Conservation (phyloP, 2,329 filamentous ascomycete genomes). For the Fusarium protoensiforme region DNA sequence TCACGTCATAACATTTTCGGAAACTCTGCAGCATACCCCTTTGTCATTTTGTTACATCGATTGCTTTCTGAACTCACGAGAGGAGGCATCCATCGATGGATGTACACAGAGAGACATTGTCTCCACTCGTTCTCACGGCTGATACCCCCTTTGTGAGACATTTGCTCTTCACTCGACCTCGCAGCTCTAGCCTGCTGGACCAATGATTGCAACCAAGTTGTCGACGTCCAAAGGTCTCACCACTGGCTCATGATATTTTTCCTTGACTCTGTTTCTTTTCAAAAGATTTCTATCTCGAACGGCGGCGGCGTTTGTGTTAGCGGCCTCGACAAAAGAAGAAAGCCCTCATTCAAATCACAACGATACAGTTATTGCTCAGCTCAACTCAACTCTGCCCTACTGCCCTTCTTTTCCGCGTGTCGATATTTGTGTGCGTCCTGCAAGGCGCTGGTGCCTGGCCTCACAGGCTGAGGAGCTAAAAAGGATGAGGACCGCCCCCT, state of each 20-base stretch:
- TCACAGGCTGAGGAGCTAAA: slow-evolving; percentile 4
- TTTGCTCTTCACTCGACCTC: slow-evolving; percentile 12
- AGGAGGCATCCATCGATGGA: slow-evolving; percentile 12
- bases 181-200: slow-evolving; percentile 21
- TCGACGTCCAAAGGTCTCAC: slow-evolving; percentile 18
- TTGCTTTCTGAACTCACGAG: slow-evolving; percentile 31
- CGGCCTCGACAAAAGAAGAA: slow-evolving; percentile 32
- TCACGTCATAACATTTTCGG: slow-evolving; percentile 39
- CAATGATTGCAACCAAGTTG: slow-evolving; percentile 11
- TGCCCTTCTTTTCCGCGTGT: slow-evolving; percentile 17
- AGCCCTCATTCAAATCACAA: slow-evolving; percentile 11
- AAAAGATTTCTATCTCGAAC: slow-evolving; percentile 24
- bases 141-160: slow-evolving; percentile 34
- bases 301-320: slow-evolving; percentile 35
- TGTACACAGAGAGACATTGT: slow-evolving; percentile 12
- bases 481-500: slow-evolving; percentile 1
- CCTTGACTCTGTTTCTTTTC: slow-evolving; percentile 21
- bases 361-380: slow-evolving; percentile 13
- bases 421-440: slow-evolving; percentile 3
- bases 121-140: slow-evolving; percentile 29
- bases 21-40: slow-evolving; percentile 52
- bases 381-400: not conserved
- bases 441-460: slow-evolving; percentile 8
- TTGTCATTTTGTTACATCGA: slow-evolving; percentile 40
- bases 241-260: slow-evolving; percentile 28